Base-by-base conservation (phyloP, 306 rosid species). In the Castanea sativa region DNA sequence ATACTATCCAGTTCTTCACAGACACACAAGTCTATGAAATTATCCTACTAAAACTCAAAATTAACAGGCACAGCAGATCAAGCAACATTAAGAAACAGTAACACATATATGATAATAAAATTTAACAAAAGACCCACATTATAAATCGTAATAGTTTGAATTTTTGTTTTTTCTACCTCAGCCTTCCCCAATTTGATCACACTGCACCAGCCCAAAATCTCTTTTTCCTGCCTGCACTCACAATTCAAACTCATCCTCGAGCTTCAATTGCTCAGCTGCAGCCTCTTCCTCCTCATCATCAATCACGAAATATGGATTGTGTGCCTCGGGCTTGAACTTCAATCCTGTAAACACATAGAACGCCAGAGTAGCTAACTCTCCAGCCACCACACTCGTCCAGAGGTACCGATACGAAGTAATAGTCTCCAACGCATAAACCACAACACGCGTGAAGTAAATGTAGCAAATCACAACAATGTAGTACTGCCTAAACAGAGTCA, bases 271-370 rank as follows among this genome's bases (percentile, higher is more conserved):
- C 87, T 94, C 98, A 0, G 91, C 97, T 0, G 98, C 98, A 43
- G 98, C 98, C 85, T 94, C 97, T 82, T 94, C 98, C 85, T 94
- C 98, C 73, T 94, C 98, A 57, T 94, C 98, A 70, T 92, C 97
- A 27, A 94, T 88, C 67, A 92, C 97, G 69, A 94, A 92, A 77
- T 94, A 94, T 0, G 97, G 98, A 74, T 94, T 94, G 81, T 94
- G 98, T 5, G 91, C 94, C 87, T 94, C 98, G 0, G 98, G 98
- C 91, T 83, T 94, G 85, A 94, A 94, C 90, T 91, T 94, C 80
- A 86, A 92, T 19, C 97, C 98, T 0, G 98, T 92, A 60, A 94
- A 94, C 51, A 84, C 82, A 76, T 92, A 94, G 86, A 94, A 94
- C 19, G 91, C 94, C 18, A 94, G 90, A 0, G 98, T 91, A 30